phyloP scores from a whole-genome alignment of 345 rosid species.

The Gossypioides kirkii region DNA sequence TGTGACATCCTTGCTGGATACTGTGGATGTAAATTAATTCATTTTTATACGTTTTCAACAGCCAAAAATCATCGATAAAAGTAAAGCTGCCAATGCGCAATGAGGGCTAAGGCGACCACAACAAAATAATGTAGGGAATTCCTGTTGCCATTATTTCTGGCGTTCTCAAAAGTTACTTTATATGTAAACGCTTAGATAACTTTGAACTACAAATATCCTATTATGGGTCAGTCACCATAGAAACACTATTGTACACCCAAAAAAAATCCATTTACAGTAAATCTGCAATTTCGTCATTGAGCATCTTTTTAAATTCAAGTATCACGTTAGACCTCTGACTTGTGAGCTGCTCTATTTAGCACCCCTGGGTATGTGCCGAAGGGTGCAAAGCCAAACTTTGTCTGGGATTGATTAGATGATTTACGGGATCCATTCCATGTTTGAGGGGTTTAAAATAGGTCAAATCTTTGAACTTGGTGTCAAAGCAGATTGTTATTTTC shows the following conservation, averaged over 20 bases:
- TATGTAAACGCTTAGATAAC: background rate
- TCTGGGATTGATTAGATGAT: background rate
- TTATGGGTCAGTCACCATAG: background rate
- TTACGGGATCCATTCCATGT: background rate
- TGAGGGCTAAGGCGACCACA: background rate
- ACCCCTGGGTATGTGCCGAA: background rate
- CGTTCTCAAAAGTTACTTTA: background rate
- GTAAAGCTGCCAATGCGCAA: background rate
- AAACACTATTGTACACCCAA: background rate
- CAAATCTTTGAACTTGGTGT: background rate
- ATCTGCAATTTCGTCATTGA: background rate
- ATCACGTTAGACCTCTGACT: background rate
- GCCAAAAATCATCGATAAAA: background rate
- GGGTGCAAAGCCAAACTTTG: background rate
- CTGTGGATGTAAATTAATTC: background rate
- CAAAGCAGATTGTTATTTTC: background rate
- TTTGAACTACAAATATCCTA: conserved; percentile 1
- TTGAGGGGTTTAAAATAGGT: background rate
- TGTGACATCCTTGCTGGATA: conserved; percentile 29
- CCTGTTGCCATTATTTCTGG: conserved; percentile 3
- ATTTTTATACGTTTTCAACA: background rate
- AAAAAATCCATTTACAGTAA: background rate
- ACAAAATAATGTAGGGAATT: background rate
- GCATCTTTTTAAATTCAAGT: background rate
- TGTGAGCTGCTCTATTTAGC: no score